Evolutionary conservation across 2,329 filamentous ascomycete genomes (phyloP).

Genomic region (Aaosphaeria pasadenensis): DNA sequence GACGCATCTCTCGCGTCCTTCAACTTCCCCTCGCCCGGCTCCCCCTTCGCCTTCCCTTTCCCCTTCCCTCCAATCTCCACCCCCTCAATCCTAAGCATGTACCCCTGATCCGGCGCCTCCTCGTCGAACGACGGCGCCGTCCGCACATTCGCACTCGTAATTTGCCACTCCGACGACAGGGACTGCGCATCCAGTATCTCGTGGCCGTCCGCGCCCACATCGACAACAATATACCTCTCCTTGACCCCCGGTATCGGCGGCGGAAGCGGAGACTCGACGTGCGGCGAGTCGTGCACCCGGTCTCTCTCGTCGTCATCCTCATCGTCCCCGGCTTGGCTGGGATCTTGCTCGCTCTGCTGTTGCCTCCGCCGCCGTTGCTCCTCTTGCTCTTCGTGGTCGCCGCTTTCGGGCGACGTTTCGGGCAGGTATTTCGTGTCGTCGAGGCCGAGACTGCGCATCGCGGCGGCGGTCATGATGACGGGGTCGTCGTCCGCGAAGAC

Average conservation of each 20-base stretch:
- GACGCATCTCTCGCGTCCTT: slow-evolving; percentile 26
- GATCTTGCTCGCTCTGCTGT: slow-evolving; percentile 1
- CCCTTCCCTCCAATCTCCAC: slow-evolving; percentile 33
- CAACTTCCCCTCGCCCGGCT: slow-evolving; percentile 23
- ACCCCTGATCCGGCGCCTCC: slow-evolving; percentile 38
- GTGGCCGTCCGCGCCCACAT: slow-evolving; percentile 46
- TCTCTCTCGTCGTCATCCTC: slow-evolving; percentile 21
- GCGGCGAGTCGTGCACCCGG: slow-evolving; percentile 12
- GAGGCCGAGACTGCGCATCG: slow-evolving; percentile 53
- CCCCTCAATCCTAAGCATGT: slow-evolving; percentile 65
- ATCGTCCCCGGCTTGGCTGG: neutral
- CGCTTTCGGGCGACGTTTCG: slow-evolving; percentile 16
- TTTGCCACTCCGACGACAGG: slow-evolving; percentile 71
- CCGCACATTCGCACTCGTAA: slow-evolving; percentile 52
- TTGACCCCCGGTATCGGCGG: slow-evolving; percentile 45
- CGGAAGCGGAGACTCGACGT: slow-evolving; percentile 43
- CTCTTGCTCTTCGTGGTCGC: slow-evolving; percentile 4
- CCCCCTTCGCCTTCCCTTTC: slow-evolving; percentile 28
- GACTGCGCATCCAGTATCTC: slow-evolving; percentile 68
- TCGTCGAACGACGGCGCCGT: slow-evolving; percentile 63
- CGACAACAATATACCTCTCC: slow-evolving; percentile 58
- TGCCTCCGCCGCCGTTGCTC: neutral
- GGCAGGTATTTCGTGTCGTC: slow-evolving; percentile 40
- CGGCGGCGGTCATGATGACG: slow-evolving; percentile 68
- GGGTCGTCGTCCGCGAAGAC: slow-evolving; percentile 90